These are phyloP conservation scores for Exophiala viscosa DNA, from an alignment of 2,329 filamentous ascomycete species.

Conservation along the genomic window DNA sequence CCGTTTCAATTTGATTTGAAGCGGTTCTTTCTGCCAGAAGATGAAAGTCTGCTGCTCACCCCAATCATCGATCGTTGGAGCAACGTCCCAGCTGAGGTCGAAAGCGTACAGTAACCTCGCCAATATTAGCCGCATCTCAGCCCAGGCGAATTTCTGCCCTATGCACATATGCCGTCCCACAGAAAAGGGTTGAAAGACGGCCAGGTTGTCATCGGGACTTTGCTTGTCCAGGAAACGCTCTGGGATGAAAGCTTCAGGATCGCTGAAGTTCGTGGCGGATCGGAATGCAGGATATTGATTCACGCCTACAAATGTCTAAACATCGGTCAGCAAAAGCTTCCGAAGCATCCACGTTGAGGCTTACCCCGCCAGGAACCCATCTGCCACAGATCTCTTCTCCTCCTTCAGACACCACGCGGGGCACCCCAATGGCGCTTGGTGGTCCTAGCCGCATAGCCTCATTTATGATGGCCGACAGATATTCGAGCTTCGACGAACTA, in stretches of 20 bases:
- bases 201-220: constrained; percentile 18
- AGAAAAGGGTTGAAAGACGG: constrained; percentile 47
- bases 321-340: constrained; percentile 31
- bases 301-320: constrained; percentile 13
- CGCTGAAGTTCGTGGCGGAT: constrained; percentile 7
- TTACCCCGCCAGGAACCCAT: constrained; percentile 25
- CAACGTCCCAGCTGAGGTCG: constrained; percentile 35
- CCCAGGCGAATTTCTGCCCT: constrained; percentile 44
- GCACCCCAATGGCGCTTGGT: constrained; percentile 11
- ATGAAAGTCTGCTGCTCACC: constrained; percentile 14
- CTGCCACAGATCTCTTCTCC: constrained; percentile 26
- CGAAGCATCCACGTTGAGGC: constrained; percentile 19
- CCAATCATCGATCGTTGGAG: constrained; percentile 3
- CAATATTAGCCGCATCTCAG: constrained; percentile 51
- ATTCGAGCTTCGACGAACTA: constrained; percentile 12
- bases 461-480: constrained; percentile 20
- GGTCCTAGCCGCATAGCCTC: constrained; percentile 18
- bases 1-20: constrained; percentile 3
- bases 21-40: constrained; percentile 14
- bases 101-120: constrained; percentile 49
- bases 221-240: constrained; percentile 15
- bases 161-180: constrained; percentile 37
- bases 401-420: constrained; percentile 38
- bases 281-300: constrained; percentile 12
- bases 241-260: constrained; percentile 9